Evolutionary conservation across 148 eudicot genomes (phyloP).

Genomic region (Rhododendron vialii): DNA sequence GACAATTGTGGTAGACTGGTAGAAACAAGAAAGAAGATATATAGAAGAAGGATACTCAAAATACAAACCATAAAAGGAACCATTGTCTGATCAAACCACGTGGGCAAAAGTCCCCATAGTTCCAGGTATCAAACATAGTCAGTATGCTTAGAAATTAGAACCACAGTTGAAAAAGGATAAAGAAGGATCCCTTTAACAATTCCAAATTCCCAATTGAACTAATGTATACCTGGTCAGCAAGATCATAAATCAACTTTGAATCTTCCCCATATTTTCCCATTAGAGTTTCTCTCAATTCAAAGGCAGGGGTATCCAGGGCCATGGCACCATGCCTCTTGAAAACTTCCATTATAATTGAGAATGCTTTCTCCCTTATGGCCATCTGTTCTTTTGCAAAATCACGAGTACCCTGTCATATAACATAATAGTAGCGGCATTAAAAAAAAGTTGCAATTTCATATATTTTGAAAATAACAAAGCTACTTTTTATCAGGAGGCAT

Average conservation of each 20-base stretch:
- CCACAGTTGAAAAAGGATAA: not conserved
- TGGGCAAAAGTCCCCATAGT: not conserved
- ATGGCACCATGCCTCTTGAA: constrained; percentile 93
- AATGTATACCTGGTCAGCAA: constrained; percentile 88
- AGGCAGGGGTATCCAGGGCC: constrained; percentile 92
- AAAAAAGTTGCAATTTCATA: not conserved
- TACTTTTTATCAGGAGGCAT: not conserved
- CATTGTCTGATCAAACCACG: not conserved
- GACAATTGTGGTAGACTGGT: not conserved
- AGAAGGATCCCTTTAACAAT: not conserved
- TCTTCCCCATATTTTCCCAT: constrained; percentile 98
- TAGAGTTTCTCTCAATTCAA: constrained; percentile 92
- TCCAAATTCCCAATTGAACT: not conserved
- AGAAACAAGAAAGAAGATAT: not conserved
- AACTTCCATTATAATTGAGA: constrained; percentile 61
- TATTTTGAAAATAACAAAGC: not conserved
- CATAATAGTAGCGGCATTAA: not conserved
- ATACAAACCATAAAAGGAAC: not conserved
- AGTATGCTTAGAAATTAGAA: not conserved
- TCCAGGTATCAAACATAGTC: not conserved
- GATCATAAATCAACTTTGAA: constrained; percentile 93
- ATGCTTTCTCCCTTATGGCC: constrained; percentile 80
- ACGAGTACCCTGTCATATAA: constrained; percentile 70
- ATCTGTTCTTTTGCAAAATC: constrained; percentile 96
- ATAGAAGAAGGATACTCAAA: not conserved